phyloP scores from a whole-genome alignment of 75 land plant genomes.

The Ceratopteris richardii region DNA sequence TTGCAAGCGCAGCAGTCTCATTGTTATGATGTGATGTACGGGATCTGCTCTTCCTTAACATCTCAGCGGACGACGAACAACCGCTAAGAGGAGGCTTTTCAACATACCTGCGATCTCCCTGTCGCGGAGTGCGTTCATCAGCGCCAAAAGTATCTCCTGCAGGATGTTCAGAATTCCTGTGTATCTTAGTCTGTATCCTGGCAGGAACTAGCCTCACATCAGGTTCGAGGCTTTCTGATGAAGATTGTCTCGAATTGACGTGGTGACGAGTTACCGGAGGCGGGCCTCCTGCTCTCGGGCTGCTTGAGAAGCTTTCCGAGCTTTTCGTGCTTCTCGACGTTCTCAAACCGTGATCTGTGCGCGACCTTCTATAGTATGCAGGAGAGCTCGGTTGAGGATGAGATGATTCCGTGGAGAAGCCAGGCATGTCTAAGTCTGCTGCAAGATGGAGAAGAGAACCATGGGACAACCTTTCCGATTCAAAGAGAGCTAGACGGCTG shows the following conservation, averaged over 20 bases:
- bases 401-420: background rate
- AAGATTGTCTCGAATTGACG: background rate
- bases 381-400: background rate
- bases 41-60: conserved; percentile 1
- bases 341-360: background rate
- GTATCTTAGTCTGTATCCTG: background rate
- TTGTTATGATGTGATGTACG: background rate
- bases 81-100: conserved; percentile 1
- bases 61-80: background rate
- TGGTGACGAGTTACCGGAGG: background rate
- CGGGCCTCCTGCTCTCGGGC: background rate
- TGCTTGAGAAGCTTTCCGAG: background rate
- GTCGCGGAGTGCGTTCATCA: background rate
- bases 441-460: background rate
- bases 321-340: conserved; percentile 1
- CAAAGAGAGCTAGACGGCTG: background rate
- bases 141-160: background rate
- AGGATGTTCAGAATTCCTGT: background rate
- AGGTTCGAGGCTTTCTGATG: background rate
- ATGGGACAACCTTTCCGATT: no score
- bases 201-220: background rate
- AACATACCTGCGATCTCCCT: background rate
- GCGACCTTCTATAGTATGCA: background rate
- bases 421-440: background rate
- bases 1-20: background rate